A percentile compares a stretch with the other conserved stretches of the same genome.
Conservation (phyloP, 306 rosid genomes). For the Pachyrhizus erosus region DNA sequence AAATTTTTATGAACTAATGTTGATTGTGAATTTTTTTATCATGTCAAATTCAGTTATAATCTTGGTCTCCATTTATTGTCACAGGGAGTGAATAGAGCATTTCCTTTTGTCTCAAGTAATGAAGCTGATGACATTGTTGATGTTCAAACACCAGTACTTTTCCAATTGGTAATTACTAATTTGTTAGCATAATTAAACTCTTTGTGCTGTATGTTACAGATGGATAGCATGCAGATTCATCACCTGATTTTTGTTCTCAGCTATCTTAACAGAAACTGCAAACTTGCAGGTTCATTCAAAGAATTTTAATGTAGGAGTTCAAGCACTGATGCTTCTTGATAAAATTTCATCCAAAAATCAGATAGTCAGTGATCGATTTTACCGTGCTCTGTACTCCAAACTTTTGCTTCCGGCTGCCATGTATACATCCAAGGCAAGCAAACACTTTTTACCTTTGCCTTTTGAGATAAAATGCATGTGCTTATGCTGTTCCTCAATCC, state of each 20-base stretch:
- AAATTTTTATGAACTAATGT: neutral
- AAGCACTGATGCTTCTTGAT: conserved; percentile 94
- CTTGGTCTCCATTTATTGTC: conserved; percentile 21
- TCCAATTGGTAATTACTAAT: conserved; percentile 71
- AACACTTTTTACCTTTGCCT: neutral
- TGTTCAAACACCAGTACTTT: conserved; percentile 91
- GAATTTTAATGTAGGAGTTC: conserved; percentile 92
- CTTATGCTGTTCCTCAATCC: neutral
- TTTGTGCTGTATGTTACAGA: neutral
- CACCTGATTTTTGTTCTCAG: conserved; percentile 26
- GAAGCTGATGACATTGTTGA: conserved; percentile 94
- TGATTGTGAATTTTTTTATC: conserved; percentile 11
- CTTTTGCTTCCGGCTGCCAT: conserved; percentile 88
- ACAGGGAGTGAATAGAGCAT: conserved; percentile 96
- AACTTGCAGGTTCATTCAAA: conserved; percentile 88
- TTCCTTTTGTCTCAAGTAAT: conserved; percentile 85
- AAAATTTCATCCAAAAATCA: conserved; percentile 95
- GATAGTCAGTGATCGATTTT: conserved; percentile 87
- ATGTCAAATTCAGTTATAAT: neutral
- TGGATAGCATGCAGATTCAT: neutral
- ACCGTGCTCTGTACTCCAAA: conserved; percentile 90
- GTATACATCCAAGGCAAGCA: conserved; percentile 88
- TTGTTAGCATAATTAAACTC: conserved; percentile 15
- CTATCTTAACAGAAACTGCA: conserved; percentile 34
- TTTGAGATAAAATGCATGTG: neutral